Evolutionary conservation across 2,329 filamentous ascomycete species (phyloP).

Genomic region (Colletotrichum higginsianum): DNA sequence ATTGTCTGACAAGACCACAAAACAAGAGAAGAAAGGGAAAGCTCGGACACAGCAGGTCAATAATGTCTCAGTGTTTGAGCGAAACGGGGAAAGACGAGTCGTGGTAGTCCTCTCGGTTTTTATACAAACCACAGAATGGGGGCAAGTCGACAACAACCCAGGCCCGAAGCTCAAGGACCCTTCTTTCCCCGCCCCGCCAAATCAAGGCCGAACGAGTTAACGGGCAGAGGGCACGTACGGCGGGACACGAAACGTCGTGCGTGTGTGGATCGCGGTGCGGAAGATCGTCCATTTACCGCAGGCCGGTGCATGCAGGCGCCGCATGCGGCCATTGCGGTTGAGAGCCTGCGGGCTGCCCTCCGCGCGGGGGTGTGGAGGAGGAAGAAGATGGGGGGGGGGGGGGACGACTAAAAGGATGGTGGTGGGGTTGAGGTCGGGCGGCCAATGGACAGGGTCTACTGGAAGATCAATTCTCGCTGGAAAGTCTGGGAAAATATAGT

Average conservation of each 20-base stretch:
- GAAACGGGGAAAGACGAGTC: neutral
- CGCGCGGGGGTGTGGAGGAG: neutral
- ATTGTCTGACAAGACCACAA: neutral
- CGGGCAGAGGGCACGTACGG: constrained; percentile 15
- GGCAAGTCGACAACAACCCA: neutral
- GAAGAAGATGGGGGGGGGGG: neutral
- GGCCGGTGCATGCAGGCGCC: constrained; percentile 38
- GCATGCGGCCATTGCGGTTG: constrained; percentile 23
- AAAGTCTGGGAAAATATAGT: constrained; percentile 27
- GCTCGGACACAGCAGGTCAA: neutral
- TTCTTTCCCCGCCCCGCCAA: neutral
- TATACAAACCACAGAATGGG: neutral
- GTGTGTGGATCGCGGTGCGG: constrained; percentile 35
- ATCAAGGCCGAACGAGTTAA: neutral
- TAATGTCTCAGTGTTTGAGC: neutral
- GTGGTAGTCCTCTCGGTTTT: neutral
- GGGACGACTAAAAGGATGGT: too few relatives aligned
- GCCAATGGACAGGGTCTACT: constrained; percentile 30
- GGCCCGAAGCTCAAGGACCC: neutral
- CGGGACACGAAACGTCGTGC: constrained; percentile 41
- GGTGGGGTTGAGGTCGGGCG: too few relatives aligned
- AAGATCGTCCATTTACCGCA: constrained; percentile 40
- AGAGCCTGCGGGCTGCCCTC: neutral
- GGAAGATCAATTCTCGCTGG: constrained; percentile 42
- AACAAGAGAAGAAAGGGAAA: neutral